A percentile compares a stretch with the other conserved stretches of the same genome.
These are phyloP conservation scores for Hirschioporus abietinus DNA, from an alignment of 768 basidiomycete genomes.

Conservation along the genomic window DNA sequence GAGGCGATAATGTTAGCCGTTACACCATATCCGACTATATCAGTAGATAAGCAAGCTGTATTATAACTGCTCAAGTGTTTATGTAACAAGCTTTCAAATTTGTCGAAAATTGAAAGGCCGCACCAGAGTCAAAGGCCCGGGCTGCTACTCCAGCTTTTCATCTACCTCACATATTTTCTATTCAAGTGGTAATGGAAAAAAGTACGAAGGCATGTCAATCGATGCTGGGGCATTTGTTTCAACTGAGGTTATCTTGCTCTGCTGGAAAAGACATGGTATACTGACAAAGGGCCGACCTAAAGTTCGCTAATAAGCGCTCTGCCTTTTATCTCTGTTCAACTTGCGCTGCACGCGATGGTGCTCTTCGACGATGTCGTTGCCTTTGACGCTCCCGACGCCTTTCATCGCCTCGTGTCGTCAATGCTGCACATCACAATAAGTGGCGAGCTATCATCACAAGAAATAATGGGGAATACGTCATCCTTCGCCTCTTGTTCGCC, in stretches of 20 bases:
- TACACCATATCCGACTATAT: slow-evolving; percentile 51
- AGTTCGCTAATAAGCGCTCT: background rate
- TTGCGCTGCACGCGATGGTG: background rate
- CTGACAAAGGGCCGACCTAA: background rate
- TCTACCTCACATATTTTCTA: too few species aligned
- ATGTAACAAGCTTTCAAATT: too few species aligned
- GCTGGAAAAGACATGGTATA: too few species aligned
- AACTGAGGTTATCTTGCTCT: too few species aligned
- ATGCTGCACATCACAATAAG: background rate
- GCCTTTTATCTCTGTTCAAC: background rate
- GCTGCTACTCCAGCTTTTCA: too few species aligned
- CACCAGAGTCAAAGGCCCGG: too few species aligned
- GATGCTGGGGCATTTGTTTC: too few species aligned
- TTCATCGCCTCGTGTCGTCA: background rate
- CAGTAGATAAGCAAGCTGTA: too few species aligned
- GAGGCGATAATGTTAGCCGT: slow-evolving; percentile 65
- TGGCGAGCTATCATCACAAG: background rate
- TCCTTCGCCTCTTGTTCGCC: background rate
- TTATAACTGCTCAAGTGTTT: too few species aligned
- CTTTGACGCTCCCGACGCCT: background rate
- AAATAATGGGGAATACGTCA: background rate
- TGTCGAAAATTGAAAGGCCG: too few species aligned
- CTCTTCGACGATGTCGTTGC: background rate
- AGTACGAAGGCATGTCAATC: too few species aligned
- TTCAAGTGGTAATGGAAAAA: too few species aligned